Evolutionary conservation across 176 grass and related monocot genomes (phyloP), one percentile per base, ranked within the genome.

Genomic region (Oryza nivara): DNA sequence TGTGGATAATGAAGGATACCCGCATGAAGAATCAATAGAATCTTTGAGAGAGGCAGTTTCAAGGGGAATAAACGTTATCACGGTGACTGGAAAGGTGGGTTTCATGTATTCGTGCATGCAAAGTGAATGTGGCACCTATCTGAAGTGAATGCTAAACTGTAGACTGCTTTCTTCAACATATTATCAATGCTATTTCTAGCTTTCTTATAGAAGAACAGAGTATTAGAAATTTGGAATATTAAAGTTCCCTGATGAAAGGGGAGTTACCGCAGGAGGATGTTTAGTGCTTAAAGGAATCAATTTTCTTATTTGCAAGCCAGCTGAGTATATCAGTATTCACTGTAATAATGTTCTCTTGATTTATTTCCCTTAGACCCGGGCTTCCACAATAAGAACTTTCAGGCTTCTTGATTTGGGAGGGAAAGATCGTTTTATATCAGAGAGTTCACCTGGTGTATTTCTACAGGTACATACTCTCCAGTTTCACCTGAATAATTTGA

Each of bases 391-490:
- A 87, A 90, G 85, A 93, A 92, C 80, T 77, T 85, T 98, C 45
- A 88, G 90, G 89, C 87, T 85, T 85, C 79, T 89, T 87, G 63
- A 90, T 92, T 82, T 93, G 61, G 89, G 64, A 46, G 89, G 71
- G 77, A 88, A 74, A 78, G 16, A 65, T 86, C 78, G 72, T 70
- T 70, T 90, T 85, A 41, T 95, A 85, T 94, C 87, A 68, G 86
- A 92, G 79, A 87, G 56, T 67, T 98, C 91, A 65, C 88, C 93
- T 79, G 96, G 96, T 74, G 88, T 98, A 84, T 98, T 94, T 88
- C 68, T 98, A 36, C 93, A 98, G 89, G 96, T 98, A 88, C 5
- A 20, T 82, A 70, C 56, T 81, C 60, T 73, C 65, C 15, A 23
- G 40, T 88, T 65, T 69, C 68, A 75, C 58, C 13, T 86, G 60